Evolutionary conservation across 2,329 filamentous ascomycete genomes (phyloP).

Genomic region (Dryadomyces quercivorus): DNA sequence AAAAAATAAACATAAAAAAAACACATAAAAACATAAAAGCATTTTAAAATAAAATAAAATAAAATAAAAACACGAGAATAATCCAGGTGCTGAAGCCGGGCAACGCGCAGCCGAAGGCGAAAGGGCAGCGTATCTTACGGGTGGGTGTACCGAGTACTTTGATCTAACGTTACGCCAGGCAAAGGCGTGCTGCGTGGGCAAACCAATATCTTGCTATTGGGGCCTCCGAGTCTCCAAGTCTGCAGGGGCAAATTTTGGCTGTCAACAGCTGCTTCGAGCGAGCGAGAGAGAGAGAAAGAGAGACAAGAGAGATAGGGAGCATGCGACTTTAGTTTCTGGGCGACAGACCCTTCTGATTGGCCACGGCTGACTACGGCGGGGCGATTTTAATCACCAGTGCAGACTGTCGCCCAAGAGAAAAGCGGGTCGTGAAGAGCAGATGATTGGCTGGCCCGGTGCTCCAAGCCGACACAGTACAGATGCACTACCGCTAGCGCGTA

Average conservation of each 20-base stretch:
- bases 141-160: too few species aligned
- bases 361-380: conserved; percentile 5
- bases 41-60: neutral
- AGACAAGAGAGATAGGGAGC: neutral
- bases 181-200: too few species aligned
- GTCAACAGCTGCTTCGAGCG: neutral
- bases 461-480: neutral
- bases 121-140: too few species aligned
- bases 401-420: neutral
- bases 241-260: neutral
- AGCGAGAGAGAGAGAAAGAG: neutral
- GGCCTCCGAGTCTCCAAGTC: neutral
- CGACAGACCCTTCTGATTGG: conserved; percentile 20
- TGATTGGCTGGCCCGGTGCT: neutral
- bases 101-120: neutral
- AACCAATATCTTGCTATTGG: neutral
- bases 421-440: neutral
- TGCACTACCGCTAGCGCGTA: conserved; percentile 2
- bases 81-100: neutral
- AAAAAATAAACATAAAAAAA: neutral
- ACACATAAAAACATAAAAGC: neutral
- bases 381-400: neutral
- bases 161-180: too few species aligned
- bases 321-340: conserved; percentile 3
- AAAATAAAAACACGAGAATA: neutral